Conservation (phyloP, 169 alveolate genomes). For the Babesia microti region DNA sequence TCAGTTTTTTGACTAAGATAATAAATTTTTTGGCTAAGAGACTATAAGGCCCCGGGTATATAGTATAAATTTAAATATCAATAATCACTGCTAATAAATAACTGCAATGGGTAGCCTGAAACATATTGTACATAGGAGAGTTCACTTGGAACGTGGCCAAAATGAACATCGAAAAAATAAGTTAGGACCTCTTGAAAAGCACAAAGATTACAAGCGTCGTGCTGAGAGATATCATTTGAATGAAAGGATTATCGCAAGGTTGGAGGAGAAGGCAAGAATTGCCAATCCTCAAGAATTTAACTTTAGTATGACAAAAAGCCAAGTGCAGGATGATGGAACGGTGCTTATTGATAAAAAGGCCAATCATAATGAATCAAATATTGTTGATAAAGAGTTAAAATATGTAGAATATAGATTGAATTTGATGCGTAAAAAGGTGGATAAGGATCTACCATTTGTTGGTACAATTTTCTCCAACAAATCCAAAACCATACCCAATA, state of each 20-base stretch:
- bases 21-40: no score
- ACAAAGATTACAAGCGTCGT: conserved; percentile 38
- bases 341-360: conserved; percentile 21
- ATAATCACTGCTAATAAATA: no score
- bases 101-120: conserved; percentile 26
- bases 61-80: no score
- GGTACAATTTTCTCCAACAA: no score
- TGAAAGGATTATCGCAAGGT: conserved; percentile 20
- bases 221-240: conserved; percentile 33
- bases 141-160: conserved; percentile 47
- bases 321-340: conserved; percentile 29
- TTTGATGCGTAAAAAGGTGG: no score
- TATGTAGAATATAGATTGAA: no score
- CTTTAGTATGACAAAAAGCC: conserved; percentile 33
- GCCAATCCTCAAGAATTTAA: conserved; percentile 40
- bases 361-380: no score
- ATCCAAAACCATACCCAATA: no score
- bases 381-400: no score
- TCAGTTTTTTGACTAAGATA: no score
- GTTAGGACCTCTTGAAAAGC: conserved; percentile 42
- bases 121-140: conserved; percentile 43
- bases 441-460: no score
- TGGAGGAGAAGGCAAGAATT: conserved; percentile 22
- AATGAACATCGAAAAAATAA: conserved; percentile 15
- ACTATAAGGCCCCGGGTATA: no score